Base-by-base conservation (phyloP, 2,329 filamentous ascomycete species). In the Eurotiales sp. region DNA sequence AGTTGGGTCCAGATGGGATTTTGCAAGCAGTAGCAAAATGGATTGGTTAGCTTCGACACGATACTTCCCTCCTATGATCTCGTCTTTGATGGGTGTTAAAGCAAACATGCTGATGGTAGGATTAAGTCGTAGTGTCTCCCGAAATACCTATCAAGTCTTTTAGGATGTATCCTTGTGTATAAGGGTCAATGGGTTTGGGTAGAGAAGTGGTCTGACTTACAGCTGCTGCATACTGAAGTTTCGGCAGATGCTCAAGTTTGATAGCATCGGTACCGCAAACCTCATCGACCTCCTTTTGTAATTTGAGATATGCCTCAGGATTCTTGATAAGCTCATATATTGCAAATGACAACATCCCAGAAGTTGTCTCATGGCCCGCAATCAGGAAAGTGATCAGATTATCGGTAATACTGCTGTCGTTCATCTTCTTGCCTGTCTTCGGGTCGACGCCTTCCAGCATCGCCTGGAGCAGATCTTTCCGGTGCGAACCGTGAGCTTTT, bases 301-400 rank as follows among this genome's bases (percentile, higher is more conserved):
- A 15, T 25, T 39, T 47, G 19, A 14, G 3, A 15, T 30, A 36
- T 2, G 12, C 30, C 19, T 47, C 44, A 1, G 44, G 44, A 11
- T 27, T 19, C 4, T 15, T 47, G 1, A 37, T 17, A 4, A 47
- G 21, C 15, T 37, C 4, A 8, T 47, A 47, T 19, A 41, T 8
- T 3, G 32, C n/a, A 8, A 5, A 17, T 23, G 8, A 7, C 5
- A 32, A 14, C 0, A 7, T 2, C 11, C 44, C 44, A 12, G 44
- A 47, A 4, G 44, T 47, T 4, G 44, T 47, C 21, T 47, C 44
- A 23, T 47, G 44, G 68, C 75, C 83, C 30, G 84, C 84, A 59
- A 86, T 83, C 8, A 89, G 66, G 57, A 89, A 88, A 0, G 85
- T 89, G 53, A 87, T 83, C 69, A 90, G 81, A 56, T 90, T 87